Conservation (phyloP, 805 yeast genomes). For the Saturnispora zaruensis region DNA sequence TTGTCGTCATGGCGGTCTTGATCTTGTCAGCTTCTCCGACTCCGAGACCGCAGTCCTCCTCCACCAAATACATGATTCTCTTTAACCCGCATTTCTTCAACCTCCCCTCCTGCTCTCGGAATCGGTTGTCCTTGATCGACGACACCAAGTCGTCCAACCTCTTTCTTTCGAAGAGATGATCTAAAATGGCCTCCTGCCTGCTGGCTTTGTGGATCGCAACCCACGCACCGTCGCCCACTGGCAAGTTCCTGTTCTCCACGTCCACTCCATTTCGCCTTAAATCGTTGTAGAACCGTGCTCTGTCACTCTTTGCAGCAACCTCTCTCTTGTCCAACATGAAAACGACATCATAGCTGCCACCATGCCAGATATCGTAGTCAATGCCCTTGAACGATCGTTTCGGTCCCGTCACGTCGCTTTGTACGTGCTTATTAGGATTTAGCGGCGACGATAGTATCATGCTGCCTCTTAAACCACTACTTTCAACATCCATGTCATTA, state of each 20-base stretch:
- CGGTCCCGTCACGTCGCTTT: background rate
- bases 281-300: constrained; percentile 59
- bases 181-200: constrained; percentile 57
- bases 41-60: constrained; percentile 51
- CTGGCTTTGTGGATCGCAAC: constrained; percentile 59
- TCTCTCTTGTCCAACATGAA: constrained; percentile 78
- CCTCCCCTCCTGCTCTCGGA: constrained; percentile 77
- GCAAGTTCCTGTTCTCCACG: constrained; percentile 46
- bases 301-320: constrained; percentile 54
- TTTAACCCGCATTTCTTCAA: constrained; percentile 59
- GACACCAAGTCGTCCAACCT: constrained; percentile 75
- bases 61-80: constrained; percentile 69
- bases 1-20: constrained; percentile 66
- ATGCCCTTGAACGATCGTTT: constrained; percentile 8
- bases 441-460: background rate
- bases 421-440: background rate
- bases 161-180: constrained; percentile 85
- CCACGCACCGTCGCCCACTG: constrained; percentile 90
- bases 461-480: background rate
- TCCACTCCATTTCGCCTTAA: constrained; percentile 41
- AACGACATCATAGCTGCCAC: constrained; percentile 48
- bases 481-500: background rate
- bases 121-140: constrained; percentile 84
- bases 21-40: constrained; percentile 53
- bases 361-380: constrained; percentile 51